Evolutionary conservation across 1,284 basidiomycete genomes (phyloP), one percentile per base, ranked within the genome.

Genomic region (Sporisorium scitamineum): DNA sequence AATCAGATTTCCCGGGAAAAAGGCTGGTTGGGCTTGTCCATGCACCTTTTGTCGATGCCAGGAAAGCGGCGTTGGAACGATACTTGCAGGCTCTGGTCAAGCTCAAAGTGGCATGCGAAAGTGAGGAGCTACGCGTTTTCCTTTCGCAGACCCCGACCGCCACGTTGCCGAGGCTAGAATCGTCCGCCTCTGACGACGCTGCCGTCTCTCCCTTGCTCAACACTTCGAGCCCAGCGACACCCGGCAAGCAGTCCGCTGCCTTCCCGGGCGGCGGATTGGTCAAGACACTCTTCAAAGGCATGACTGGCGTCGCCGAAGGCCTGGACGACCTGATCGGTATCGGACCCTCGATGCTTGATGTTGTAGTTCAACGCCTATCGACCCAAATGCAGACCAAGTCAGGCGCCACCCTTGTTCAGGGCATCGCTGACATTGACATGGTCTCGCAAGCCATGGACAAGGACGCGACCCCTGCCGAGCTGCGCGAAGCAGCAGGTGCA

Each of bases 51-150:
- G 89, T 98, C 42, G 95, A 98, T 75, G 89, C 89, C 18, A 88
- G 96, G 54, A 90, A 91, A 65, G 85, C 88, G 18, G 93, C 91
- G 0, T 84, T 99, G 78, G 94, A 98, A 86, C 92, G 90, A 82
- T 98, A 97, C 83, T 86, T 97, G 42, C 93, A 95, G 88, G 94
- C 82, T 9, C 70, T 76, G 16, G 66, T 72, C 34, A 59, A 42
- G 51, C 45, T 72, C 37, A 69, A 63, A 4, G 63, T 56, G 47
- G 65, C 64, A 7, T 73, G 70, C 61, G 92, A 93, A 82, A 93
- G 92, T 79, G 89, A 90, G 10, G 92, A 95, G 72, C 88, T 98
- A 5, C 90, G 92, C 11, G 87, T 90, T 1, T 99, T 99, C 86
- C 88, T 98, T 22, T 97, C 94, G 18, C 68, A 75, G 47, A 58